Evolutionary conservation across 2,329 filamentous ascomycete genomes (phyloP), one percentile per base, ranked within the genome.

Genomic region (Stagonosporopsis vannaccii): DNA sequence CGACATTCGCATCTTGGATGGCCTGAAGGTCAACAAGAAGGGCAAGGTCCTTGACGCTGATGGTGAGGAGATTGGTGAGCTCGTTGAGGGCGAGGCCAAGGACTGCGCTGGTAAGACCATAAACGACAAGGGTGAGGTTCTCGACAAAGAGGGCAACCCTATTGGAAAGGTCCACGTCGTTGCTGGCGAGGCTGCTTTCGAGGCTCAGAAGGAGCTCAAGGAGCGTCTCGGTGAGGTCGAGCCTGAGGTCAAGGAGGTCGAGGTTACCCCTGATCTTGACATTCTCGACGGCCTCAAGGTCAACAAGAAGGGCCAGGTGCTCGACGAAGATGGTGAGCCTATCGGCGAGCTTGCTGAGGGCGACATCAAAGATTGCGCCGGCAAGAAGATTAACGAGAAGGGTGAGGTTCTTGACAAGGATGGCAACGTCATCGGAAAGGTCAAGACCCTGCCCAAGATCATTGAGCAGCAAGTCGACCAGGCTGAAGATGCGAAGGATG

Each of bases 331-430:
- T 48, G 82, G 82, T 22, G 82, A 84, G 56, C 73, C 77, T 6
- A 82, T 84, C 61, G 82, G 81, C 28, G 80, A 83, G 64, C 79
- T 85, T 37, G 70, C 74, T 36, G 81, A 84, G 62, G 87, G 87
- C 37, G 83, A 88, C 48, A 73, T 88, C 12, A 74, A 81, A 13
- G 84, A 87, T 59, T 88, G 86, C 60, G 84, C 87, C 17, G 82
- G 87, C 56, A 87, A 87, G 77, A 88, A 87, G 73, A 78, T 87
- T 63, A 87, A 89, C 61, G 82, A 81, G 56, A 80, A 87, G 73
- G 86, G 86, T 19, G 86, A 88, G 66, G 84, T 89, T 52, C 80
- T 87, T 67, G 86, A 87, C 70, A 85, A 82, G 70, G 82, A 85
- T 41, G 86, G 86, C 40, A 86, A 87, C 39, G 80, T 89, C 60